Base-by-base conservation (phyloP, 352 stramenopile genomes). In the Pythium plurisporium region DNA sequence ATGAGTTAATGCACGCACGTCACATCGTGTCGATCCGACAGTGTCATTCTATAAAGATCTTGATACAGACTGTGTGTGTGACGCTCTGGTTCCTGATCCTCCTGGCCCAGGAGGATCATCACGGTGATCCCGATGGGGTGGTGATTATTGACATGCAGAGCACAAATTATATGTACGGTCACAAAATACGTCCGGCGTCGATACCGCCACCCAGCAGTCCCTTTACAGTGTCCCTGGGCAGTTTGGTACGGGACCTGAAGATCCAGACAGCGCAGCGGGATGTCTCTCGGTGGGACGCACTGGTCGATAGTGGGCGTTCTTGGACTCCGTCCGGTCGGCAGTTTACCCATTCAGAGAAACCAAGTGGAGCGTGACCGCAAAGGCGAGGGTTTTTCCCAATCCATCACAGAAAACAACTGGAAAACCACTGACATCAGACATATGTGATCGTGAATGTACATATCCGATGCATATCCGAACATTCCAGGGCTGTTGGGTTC, bases 1-100 rank as follows among this genome's bases (percentile, higher is more conserved):
- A 57, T 40, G 49, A 57, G 50, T 58, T 58, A 58, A 34, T 58
- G 50, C 37, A 5, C 38, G 40, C 31, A 48, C 50, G 27, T 14
- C 50, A 58, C 26, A 38, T 37, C 20, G 27, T 26, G 11, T 15
- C 15, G 19, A 46, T 15, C 7, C 10, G 15, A 20, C n/a, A n/a
- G n/a, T n/a, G n/a, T n/a, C n/a, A n/a, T n/a, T n/a, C n/a, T n/a
- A n/a, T n/a, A n/a, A n/a, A n/a, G n/a, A n/a, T n/a, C n/a, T n/a
- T n/a, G n/a, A n/a, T n/a, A n/a, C n/a, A n/a, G n/a, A n/a, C n/a
- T n/a, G n/a, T n/a, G n/a, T n/a, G n/a, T n/a, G n/a, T n/a, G n/a
- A n/a, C n/a, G n/a, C n/a, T n/a, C n/a, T n/a, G n/a, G n/a, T n/a
- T n/a, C n/a, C n/a, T n/a, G n/a, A n/a, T n/a, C n/a, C n/a, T n/a